Conservation (phyloP, 768 basidiomycete genomes). For the Pleurotus tuber-regium region DNA sequence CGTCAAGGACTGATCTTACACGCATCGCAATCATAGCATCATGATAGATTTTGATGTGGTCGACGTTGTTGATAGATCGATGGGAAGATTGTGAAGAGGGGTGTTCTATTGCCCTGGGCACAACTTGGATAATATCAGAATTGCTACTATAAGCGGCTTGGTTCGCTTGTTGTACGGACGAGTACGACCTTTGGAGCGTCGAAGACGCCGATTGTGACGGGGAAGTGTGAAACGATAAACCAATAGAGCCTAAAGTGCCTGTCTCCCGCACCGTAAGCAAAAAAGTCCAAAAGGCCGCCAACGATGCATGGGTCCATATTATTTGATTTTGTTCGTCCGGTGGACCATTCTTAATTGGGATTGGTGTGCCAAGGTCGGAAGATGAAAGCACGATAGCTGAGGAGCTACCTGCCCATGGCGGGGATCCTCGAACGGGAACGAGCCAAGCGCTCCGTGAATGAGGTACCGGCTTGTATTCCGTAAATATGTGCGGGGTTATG, state of each 20-base stretch:
- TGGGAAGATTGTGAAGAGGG: background rate
- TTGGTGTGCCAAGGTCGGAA: constrained; percentile 14
- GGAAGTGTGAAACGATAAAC: constrained; percentile 45
- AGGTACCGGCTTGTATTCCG: constrained; percentile 23
- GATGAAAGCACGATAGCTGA: constrained; percentile 37
- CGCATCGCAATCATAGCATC: constrained; percentile 45
- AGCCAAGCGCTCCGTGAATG: constrained; percentile 53
- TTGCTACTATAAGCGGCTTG: no score
- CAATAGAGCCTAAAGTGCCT: constrained; percentile 41
- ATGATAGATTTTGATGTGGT: constrained; percentile 62
- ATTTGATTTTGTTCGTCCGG: constrained; percentile 24
- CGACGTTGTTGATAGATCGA: constrained; percentile 25
- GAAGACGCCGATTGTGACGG: constrained; percentile 12
- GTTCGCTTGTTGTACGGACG: background rate
- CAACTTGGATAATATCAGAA: no score
- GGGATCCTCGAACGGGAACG: constrained; percentile 51
- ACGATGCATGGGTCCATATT: constrained; percentile 43
- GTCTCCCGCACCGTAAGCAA: constrained; percentile 37
- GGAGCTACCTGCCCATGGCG: constrained; percentile 48
- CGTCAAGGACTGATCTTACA: constrained; percentile 49
- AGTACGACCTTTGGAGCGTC: constrained; percentile 10
- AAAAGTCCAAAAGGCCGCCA: constrained; percentile 50
- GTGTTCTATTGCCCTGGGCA: background rate
- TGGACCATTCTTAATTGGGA: background rate
- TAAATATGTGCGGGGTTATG: constrained; percentile 31